Conservation (phyloP, 2,329 filamentous ascomycete genomes). For the Arthroderma sp. region DNA sequence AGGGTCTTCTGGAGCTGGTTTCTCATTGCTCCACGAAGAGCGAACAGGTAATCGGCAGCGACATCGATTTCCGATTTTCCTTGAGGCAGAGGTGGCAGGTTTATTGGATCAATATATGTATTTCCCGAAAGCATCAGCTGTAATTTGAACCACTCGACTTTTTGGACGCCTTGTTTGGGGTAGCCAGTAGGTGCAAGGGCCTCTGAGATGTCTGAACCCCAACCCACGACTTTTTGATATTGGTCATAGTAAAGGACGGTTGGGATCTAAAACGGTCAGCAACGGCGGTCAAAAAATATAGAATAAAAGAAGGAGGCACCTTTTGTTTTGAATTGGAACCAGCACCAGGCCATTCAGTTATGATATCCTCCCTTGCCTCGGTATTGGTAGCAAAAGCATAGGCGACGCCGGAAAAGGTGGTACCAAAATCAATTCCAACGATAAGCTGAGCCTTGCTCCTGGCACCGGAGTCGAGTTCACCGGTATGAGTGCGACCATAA, state of each 20-base stretch:
- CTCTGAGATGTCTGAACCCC: conserved; percentile 96
- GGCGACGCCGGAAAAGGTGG: conserved; percentile 93
- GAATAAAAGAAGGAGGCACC: conserved; percentile 37
- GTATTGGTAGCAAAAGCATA: conserved; percentile 92
- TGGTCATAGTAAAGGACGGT: conserved; percentile 99
- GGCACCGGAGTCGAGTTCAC: conserved; percentile 74
- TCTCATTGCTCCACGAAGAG: conserved; percentile 92
- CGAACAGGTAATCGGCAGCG: conserved; percentile 97
- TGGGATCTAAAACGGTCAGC: conserved; percentile 55
- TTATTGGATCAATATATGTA: conserved; percentile 98
- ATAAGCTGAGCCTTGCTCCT: conserved; percentile 94
- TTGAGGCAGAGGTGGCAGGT: conserved; percentile 88
- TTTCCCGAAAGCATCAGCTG: conserved; percentile 98
- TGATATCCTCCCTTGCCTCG: conserved; percentile 95
- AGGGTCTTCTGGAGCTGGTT: conserved; percentile 90
- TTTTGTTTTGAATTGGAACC: conserved; percentile 98
- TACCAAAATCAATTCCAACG: conserved; percentile 97
- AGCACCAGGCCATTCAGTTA: conserved; percentile 96
- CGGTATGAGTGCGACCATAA: conserved; percentile 13
- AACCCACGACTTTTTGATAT: conserved; percentile 98
- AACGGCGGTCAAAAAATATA: not conserved
- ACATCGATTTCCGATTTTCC: conserved; percentile 99
- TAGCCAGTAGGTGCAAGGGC: conserved; percentile 93
- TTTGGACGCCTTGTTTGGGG: conserved; percentile 93
- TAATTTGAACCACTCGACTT: conserved; percentile 99